Evolutionary conservation across 805 yeast species (phyloP).

Genomic region (Saccharomycopsis fermentans): DNA sequence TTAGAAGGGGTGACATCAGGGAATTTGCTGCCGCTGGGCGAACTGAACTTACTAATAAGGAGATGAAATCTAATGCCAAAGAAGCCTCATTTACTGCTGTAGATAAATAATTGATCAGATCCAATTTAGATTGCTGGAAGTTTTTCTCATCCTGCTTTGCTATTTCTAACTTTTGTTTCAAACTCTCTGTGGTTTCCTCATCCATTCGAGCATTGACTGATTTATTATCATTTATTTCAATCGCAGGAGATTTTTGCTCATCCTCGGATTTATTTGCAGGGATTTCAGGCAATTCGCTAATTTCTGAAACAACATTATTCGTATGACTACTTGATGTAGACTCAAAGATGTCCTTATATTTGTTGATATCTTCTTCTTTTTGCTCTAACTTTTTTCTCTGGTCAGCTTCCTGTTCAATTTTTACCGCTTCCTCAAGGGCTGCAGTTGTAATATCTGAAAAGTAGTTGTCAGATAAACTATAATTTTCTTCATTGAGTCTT

Average conservation of each 20-base stretch:
- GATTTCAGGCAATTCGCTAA: neutral
- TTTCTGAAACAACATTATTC: neutral
- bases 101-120: slow-evolving; percentile 42
- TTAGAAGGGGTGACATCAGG: slow-evolving; percentile 79
- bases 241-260: neutral
- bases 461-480: neutral
- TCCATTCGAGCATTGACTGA: slow-evolving; percentile 7
- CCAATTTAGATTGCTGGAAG: slow-evolving; percentile 41
- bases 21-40: slow-evolving; percentile 80
- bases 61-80: slow-evolving; percentile 75
- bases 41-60: slow-evolving; percentile 66
- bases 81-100: slow-evolving; percentile 84
- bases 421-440: slow-evolving; percentile 13
- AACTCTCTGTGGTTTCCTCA: slow-evolving; percentile 9
- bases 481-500: slow-evolving; percentile 10
- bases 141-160: slow-evolving; percentile 21
- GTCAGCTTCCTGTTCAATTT: slow-evolving; percentile 3
- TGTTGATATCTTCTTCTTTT: neutral
- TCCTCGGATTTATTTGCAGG: neutral
- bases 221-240: neutral
- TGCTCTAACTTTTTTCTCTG: slow-evolving; percentile 1
- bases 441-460: neutral
- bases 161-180: slow-evolving; percentile 9
- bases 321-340: neutral
- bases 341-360: neutral